Percentiles rank a stretch among this genome's conserved stretches.
These are phyloP conservation scores for Globisporangium spinosum DNA, from an alignment of 352 stramenopile genomes.

Conservation along the genomic window DNA sequence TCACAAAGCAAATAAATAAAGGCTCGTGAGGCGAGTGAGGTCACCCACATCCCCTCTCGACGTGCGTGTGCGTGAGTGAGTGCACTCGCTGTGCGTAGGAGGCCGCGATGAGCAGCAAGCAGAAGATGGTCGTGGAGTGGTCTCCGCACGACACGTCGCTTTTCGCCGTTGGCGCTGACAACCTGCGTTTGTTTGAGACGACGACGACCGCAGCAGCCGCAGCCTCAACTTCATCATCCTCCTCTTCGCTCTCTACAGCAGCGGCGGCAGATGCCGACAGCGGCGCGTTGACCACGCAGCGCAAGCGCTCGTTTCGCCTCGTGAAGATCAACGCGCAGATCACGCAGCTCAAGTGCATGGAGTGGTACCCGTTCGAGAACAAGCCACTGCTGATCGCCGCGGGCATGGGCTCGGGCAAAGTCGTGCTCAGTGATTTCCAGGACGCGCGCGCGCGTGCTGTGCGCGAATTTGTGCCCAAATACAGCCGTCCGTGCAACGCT, in stretches of 20 bases:
- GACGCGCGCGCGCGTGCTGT: conserved; percentile 56
- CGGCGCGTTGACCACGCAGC: conserved; percentile 52
- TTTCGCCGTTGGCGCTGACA: conserved; percentile 80
- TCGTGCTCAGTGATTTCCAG: conserved; percentile 81
- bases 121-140: conserved; percentile 75
- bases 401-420: conserved; percentile 70
- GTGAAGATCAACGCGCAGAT: conserved; percentile 78
- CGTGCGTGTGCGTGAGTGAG: neutral
- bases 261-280: neutral
- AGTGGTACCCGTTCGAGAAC: conserved; percentile 76
- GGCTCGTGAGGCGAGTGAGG: neutral
- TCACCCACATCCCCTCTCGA: neutral
- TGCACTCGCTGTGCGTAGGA: neutral
- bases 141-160: conserved; percentile 78
- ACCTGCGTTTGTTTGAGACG: conserved; percentile 80
- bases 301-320: conserved; percentile 79
- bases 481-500: conserved; percentile 77
- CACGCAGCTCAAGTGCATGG: conserved; percentile 77
- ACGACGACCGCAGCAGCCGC: conserved; percentile 17
- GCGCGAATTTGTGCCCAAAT: conserved; percentile 79
- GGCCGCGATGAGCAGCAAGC: conserved; percentile 68
- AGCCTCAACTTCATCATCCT: conserved; percentile 5
- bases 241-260: neutral
- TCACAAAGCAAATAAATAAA: neutral
- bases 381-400: conserved; percentile 76